Evolutionary conservation across 78 protist genomes (phyloP), one percentile per base, ranked within the genome.

Genomic region (Tieghemostelium lacteum): DNA sequence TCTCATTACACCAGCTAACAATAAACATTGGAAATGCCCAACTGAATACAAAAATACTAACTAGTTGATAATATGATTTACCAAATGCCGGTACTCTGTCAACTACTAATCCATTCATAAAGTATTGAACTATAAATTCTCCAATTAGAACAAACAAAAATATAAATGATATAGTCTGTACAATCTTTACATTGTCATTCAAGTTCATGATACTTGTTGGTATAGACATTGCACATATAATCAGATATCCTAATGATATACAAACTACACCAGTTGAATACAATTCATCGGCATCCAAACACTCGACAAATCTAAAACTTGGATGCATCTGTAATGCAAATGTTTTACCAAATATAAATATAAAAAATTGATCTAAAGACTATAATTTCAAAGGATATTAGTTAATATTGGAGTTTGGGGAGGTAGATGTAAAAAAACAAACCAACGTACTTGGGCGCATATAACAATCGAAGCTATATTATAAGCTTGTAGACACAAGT

Each of bases 21-120:
- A 77, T 77, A 65, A 77, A 77, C 87, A 77, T 77, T 2, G 87
- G 87, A 65, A 65, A 77, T 26, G 87, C 87, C 87, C 87, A 77
- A 26, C 75, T 65, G 19, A 77, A 77, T 33, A 77, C 71, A 57
- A 77, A 77, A 36, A 77, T 69, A 37, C 75, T 65, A 7, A 77
- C 87, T 29, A 16, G 5, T 55, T 73, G 87, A 36, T 69, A 67
- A 37, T 50, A 77, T 26, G 50, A 65, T 31, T 77, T 39, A 3
- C 87, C 87, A 65, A 77, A 49, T 33, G 64, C 57, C 0, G 87
- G 87, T 7, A 77, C 87, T 77, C 87, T 42, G 4, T 49, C 65
- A 0, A 65, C 12, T 28, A 36, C 58, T 2, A 77, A 22, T 17
- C 87, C 87, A 65, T 77, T 77, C 3, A 77, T 16, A 42, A 63